Conservation (phyloP, 306 rosid species). For the Dryas alaskensis region DNA sequence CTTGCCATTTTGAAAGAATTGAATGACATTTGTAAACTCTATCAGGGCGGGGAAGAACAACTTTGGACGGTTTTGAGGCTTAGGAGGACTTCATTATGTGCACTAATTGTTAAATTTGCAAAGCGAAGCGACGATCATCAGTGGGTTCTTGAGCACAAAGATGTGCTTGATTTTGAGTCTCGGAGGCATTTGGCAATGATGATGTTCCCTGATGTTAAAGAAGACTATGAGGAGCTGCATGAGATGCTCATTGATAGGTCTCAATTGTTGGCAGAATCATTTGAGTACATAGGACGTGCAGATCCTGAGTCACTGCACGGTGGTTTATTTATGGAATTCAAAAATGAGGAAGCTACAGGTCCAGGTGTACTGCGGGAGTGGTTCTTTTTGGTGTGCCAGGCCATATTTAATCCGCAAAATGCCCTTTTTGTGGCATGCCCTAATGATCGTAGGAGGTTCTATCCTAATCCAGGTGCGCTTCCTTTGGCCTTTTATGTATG, state of each 20-base stretch:
- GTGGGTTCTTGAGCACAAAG: conserved; percentile 64
- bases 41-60: conserved; percentile 44
- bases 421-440: conserved; percentile 80
- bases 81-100: conserved; percentile 38
- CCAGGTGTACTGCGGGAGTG: conserved; percentile 89
- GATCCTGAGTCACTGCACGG: conserved; percentile 44
- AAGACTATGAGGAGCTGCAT: conserved; percentile 64
- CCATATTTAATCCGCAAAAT: conserved; percentile 62
- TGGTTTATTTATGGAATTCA: conserved; percentile 70
- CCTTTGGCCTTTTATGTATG: conserved; percentile 14
- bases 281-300: conserved; percentile 53
- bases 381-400: conserved; percentile 77
- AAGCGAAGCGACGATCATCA: conserved; percentile 43
- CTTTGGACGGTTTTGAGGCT: conserved; percentile 48
- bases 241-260: conserved; percentile 85
- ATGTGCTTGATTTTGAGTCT: conserved; percentile 51
- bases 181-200: conserved; percentile 75
- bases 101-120: conserved; percentile 41
- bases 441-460: conserved; percentile 68
- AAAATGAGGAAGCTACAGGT: conserved; percentile 84
- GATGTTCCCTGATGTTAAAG: conserved; percentile 59
- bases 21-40: conserved; percentile 47
- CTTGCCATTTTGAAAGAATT: conserved; percentile 57
- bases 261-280: conserved; percentile 64
- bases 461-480: conserved; percentile 73